These are phyloP conservation scores for Tricholoma sp. DNA, from an alignment of 768 basidiomycete species.

Conservation along the genomic window DNA sequence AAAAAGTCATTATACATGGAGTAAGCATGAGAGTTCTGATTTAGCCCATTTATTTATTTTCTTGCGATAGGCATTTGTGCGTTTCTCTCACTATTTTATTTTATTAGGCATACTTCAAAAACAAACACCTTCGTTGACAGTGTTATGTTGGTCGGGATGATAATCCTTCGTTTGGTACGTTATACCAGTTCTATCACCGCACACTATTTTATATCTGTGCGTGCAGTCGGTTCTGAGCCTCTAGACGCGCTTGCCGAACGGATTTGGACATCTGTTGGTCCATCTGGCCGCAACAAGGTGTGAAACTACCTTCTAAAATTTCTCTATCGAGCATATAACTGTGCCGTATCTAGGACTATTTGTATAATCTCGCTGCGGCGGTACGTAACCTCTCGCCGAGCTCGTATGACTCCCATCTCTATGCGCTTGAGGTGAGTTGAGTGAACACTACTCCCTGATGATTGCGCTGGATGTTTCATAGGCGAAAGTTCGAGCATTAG, in stretches of 20 bases:
- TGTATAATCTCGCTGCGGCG: conserved; percentile 70
- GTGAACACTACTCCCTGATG: not conserved
- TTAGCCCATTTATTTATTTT: conserved; percentile 3
- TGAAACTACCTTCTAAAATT: not conserved
- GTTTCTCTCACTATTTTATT: conserved; percentile 14
- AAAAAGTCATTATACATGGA: conserved; percentile 51
- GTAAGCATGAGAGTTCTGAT: conserved; percentile 27
- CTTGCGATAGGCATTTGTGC: conserved; percentile 43
- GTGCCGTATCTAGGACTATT: conserved; percentile 62
- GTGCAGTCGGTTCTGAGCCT: conserved; percentile 78
- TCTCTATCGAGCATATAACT: not conserved
- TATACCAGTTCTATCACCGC: not conserved
- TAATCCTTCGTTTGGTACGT: conserved; percentile 84
- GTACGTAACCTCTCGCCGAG: conserved; percentile 70
- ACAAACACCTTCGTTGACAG: conserved; percentile 24
- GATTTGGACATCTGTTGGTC: conserved; percentile 76
- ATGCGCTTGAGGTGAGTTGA: conserved; percentile 61
- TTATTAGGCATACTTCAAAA: not conserved
- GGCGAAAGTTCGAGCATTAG: conserved; percentile 16
- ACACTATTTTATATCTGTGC: not conserved
- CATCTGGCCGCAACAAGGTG: conserved; percentile 90
- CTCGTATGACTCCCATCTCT: conserved; percentile 72
- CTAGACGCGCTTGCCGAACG: conserved; percentile 58
- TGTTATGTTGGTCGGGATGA: conserved; percentile 86
- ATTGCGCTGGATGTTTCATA: not conserved